Base-by-base conservation (phyloP, 2,329 filamentous ascomycete species). In the Neocatenulostroma microsporum region DNA sequence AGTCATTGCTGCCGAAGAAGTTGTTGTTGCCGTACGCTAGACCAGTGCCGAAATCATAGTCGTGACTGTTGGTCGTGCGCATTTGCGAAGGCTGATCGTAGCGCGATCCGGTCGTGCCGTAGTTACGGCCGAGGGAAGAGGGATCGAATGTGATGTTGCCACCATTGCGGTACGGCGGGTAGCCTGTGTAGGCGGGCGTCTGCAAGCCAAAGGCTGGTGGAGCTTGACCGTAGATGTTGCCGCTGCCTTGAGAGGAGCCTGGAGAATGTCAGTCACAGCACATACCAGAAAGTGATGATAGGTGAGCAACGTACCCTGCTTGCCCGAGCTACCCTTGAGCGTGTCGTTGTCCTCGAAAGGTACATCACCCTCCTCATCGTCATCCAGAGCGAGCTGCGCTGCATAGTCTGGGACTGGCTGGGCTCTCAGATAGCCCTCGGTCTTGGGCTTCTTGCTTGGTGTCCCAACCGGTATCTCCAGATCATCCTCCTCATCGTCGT, bases 361-460 rank as follows among this genome's bases (percentile, higher is more conserved):
- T n/a, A n/a, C n/a, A n/a, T n/a, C 11, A 9, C 18, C 21, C 18
- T 34, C 29, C 12, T 28, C 40, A 17, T 39, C 23, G 13, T 32
- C 21, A 27, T 39, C 37, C 5, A 15, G 5, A 10, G 11, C 21
- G 21, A 36, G 10, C 40, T 39, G 40, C 30, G 36, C 31, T 15
- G 17, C n/a, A 28, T 40, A 43, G 34, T 43, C 19, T 20, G 30
- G 19, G 9, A 13, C 18, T 12, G 31, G 17, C 8, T 13, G 21
- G 14, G 31, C 3, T 21, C 40, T 35, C 1, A 43, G 26, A 12
- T 34, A 33, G 23, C n/a, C 17, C 4, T 30, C 23, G 10, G 19
- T 35, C 37, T 40, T 44, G 5, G 37, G 34, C 34, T 34, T 37
- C 41, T 40, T 40, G 8, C 20, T 33, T 13, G 41, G 41, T 10